Percentiles rank a stretch among this genome's conserved stretches.
Evolutionary conservation across 805 yeast genomes (phyloP).

Genomic region (Wickerhamiella domercqiae): DNA sequence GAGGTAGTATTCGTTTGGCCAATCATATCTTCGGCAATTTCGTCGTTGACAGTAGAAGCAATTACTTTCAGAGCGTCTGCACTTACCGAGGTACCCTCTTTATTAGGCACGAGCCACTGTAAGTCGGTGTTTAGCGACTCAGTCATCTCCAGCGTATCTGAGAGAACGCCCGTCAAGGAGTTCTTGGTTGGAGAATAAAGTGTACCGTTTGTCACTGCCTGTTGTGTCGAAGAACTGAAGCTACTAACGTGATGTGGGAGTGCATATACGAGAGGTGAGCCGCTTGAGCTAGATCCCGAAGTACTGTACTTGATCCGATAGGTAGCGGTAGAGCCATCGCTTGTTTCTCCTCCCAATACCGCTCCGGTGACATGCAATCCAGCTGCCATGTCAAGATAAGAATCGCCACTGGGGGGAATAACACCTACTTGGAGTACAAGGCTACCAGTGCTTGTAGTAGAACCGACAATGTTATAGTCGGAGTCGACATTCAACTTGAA

Average conservation of each 20-base stretch:
- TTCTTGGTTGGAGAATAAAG: constrained; percentile 38
- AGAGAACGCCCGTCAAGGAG: constrained; percentile 23
- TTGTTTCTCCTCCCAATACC: constrained; percentile 30
- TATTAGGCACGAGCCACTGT: constrained; percentile 43
- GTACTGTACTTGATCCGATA: constrained; percentile 37
- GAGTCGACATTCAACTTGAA: constrained; percentile 25
- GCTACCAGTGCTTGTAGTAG: constrained; percentile 23
- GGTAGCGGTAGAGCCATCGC: constrained; percentile 31
- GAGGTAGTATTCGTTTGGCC: constrained; percentile 57
- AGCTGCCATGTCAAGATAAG: constrained; percentile 45
- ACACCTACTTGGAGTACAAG: constrained; percentile 37
- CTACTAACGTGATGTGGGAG: constrained; percentile 49
- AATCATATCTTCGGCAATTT: constrained; percentile 38
- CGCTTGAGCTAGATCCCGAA: constrained; percentile 33
- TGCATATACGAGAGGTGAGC: constrained; percentile 37
- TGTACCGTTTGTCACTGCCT: constrained; percentile 17
- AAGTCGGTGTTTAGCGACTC: constrained; percentile 30
- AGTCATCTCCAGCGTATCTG: constrained; percentile 22
- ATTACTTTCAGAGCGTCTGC: constrained; percentile 30
- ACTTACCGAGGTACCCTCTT: constrained; percentile 25
- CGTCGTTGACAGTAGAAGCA: constrained; percentile 34
- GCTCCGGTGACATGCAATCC: constrained; percentile 49
- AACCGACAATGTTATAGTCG: constrained; percentile 26
- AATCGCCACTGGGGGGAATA: constrained; percentile 28
- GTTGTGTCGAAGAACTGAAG: constrained; percentile 24